Conservation (phyloP, 78 protist genomes). For the Pigoraptor vietnamica region DNA sequence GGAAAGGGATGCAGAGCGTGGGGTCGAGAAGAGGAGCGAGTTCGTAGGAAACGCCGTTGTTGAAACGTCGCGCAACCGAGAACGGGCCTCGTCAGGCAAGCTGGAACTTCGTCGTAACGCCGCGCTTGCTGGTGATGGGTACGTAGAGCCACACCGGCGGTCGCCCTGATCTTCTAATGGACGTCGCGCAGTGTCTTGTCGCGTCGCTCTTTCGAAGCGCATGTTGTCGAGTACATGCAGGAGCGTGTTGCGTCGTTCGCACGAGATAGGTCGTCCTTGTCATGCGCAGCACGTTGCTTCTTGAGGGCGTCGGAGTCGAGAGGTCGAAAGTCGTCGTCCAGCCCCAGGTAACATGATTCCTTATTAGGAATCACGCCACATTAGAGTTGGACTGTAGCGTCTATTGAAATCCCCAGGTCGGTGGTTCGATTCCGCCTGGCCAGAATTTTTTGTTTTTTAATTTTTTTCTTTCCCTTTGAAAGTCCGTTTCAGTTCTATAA, state of each 20-base stretch:
- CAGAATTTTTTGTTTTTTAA: neutral
- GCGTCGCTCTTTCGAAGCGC: neutral
- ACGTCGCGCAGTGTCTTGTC: neutral
- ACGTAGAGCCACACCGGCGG: neutral
- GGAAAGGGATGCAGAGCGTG: neutral
- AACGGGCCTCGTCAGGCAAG: neutral
- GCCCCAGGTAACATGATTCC: too few relatives aligned
- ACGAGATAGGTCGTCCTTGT: too few relatives aligned
- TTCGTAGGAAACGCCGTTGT: neutral
- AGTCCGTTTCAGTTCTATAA: too few relatives aligned
- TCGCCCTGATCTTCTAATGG: neutral
- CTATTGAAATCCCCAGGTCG: neutral
- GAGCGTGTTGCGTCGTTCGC: neutral
- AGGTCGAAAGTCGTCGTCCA: too few relatives aligned
- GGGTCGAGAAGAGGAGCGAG: neutral
- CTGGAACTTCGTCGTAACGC: neutral
- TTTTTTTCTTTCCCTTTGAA: too few relatives aligned
- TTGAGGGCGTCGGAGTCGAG: too few relatives aligned
- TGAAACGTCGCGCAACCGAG: neutral
- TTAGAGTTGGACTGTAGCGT: neutral
- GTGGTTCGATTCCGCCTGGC: neutral
- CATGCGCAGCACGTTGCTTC: too few relatives aligned
- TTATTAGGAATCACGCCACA: neutral
- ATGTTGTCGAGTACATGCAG: neutral
- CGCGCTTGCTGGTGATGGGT: neutral